Evolutionary conservation across 345 rosid species (phyloP), one percentile per base, ranked within the genome.

Genomic region (Salix udensis): DNA sequence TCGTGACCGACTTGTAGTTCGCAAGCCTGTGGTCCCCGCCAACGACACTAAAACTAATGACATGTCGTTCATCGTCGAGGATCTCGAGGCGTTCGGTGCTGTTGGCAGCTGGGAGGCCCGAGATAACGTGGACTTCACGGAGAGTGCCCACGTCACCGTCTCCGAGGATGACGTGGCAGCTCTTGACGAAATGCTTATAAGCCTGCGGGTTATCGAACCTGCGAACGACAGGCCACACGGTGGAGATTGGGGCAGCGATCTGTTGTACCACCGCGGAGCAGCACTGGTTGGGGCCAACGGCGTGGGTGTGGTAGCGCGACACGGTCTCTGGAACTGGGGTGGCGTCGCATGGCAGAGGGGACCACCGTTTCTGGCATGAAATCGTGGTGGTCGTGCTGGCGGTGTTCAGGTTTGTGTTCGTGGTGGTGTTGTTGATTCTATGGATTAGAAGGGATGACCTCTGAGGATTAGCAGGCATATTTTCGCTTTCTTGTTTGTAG

Each of bases 1-100:
- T 82, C 11, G 85, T 85, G 2, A 82, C 82, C 14, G 87, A 85
- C n/a, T 62, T 73, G 77, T 85, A 85, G 65, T 85, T 85, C 8
- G 77, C 74, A 5, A 85, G 84, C 34, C 85, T 69, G 30, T 85
- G 87, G 72, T 79, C 87, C 40, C 87, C 87, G 0, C 82, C 85
- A 14, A 82, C 36, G 2, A 85, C 78, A 31, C 79, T 82, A 69
- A 82, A 85, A 68, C 84, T 75, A 30, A 82, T 28, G 62, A 85
- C 75, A 48, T 85, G 85, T 2, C 81, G 61, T 66, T 85, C 87
- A 14, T 85, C 85, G 72, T 82, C 85, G 0, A 85, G 78, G 42
- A 85, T 85, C 78, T 82, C 85, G 48, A 85, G 68, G n/a, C 85
- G 60, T 60, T 82, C 82, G 28, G 82, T 82, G 74, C 85, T 82